These are phyloP conservation scores for Eleusine indica DNA, from an alignment of 176 grass and related monocot species.

Conservation along the genomic window DNA sequence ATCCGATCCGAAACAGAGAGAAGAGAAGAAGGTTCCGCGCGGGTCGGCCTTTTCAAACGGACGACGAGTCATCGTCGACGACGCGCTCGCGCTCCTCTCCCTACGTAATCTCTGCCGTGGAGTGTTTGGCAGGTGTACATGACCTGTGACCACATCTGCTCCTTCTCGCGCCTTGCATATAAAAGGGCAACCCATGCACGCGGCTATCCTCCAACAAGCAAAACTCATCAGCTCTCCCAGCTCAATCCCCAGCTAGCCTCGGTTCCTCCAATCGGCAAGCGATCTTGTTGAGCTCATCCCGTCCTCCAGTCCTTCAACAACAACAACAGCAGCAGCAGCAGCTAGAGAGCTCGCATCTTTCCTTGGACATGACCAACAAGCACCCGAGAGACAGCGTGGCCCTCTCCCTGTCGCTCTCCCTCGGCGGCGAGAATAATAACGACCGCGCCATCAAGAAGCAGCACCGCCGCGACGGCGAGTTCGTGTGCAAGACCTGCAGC, in stretches of 20 bases:
- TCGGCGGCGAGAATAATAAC: neutral
- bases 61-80: constrained; percentile 8
- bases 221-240: neutral
- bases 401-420: constrained; percentile 36
- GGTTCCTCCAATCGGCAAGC: too few relatives aligned
- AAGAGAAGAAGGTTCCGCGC: neutral
- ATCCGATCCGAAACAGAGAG: neutral
- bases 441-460: neutral
- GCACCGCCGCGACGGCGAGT: constrained; percentile 22
- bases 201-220: neutral
- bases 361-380: neutral
- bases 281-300: neutral
- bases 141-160: neutral
- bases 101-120: constrained; percentile 7
- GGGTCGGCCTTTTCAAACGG: neutral
- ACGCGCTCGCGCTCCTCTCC: constrained; percentile 3
- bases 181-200: constrained; percentile 10
- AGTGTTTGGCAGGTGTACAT: neutral
- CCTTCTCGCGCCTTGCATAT: neutral
- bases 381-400: constrained; percentile 21
- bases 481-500: constrained; percentile 65
- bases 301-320: neutral
- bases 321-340: neutral
- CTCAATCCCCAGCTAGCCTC: neutral
- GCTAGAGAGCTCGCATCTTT: too few relatives aligned